Percentiles rank a stretch among this genome's conserved stretches.
phyloP scores from a whole-genome alignment of 768 basidiomycete species.

The Suillus subalutaceus region DNA sequence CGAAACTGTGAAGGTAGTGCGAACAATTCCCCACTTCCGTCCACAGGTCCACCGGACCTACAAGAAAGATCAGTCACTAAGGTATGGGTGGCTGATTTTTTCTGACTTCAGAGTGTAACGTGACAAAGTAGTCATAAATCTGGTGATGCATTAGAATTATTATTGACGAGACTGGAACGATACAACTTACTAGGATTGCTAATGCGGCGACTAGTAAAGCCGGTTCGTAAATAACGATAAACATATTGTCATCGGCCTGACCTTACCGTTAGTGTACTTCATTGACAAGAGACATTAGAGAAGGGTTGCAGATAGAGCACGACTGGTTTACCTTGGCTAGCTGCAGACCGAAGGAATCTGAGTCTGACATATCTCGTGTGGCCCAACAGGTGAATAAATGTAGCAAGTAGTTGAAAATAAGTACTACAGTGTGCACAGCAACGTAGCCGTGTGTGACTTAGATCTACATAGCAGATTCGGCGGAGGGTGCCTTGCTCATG shows the following conservation, averaged over 20 bases:
- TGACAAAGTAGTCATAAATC: constrained; percentile 5
- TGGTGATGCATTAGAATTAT: neutral
- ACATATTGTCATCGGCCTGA: neutral
- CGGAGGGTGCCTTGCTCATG: neutral
- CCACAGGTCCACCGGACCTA: constrained; percentile 21
- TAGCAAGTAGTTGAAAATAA: neutral
- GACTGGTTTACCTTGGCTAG: neutral
- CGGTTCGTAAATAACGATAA: neutral
- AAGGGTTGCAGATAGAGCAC: neutral
- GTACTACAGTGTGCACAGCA: neutral
- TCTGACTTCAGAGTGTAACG: neutral
- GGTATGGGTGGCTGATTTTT: neutral
- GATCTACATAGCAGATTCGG: neutral
- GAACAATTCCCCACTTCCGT: constrained; percentile 12
- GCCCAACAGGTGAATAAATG: neutral
- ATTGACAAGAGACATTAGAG: neutral
- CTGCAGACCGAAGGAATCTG: neutral
- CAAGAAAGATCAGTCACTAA: neutral
- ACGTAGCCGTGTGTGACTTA: neutral
- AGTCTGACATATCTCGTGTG: neutral
- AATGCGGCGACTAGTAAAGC: neutral
- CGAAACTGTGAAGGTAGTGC: constrained; percentile 7
- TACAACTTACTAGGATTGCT: neutral
- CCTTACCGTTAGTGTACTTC: neutral
- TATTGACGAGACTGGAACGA: neutral